phyloP scores from a whole-genome alignment of 2,329 filamentous ascomycete genomes.

The Neonectria ditissima region DNA sequence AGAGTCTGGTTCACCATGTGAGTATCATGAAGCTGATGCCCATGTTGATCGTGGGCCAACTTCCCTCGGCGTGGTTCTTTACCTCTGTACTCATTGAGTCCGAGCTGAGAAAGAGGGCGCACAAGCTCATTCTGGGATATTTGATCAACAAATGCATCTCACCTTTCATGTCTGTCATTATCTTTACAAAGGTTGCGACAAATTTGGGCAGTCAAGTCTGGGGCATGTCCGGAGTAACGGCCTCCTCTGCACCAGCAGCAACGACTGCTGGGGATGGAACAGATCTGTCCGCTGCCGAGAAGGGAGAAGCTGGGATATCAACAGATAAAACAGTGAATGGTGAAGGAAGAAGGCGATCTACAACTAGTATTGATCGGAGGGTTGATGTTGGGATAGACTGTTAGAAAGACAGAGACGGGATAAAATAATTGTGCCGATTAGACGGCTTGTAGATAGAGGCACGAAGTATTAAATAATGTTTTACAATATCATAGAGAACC shows the following conservation, averaged over 20 bases:
- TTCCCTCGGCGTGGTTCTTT: conserved; percentile 37
- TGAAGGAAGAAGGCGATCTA: background rate
- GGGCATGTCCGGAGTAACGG: conserved; percentile 40
- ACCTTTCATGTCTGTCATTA: conserved; percentile 37
- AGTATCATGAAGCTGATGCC: conserved; percentile 33
- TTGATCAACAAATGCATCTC: conserved; percentile 39
- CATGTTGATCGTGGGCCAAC: conserved; percentile 34
- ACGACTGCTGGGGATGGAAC: background rate
- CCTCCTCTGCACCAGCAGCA: conserved; percentile 29
- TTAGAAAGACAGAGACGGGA: background rate
- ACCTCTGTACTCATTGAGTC: conserved; percentile 33
- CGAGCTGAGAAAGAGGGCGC: conserved; percentile 29
- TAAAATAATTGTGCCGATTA: background rate
- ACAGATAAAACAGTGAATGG: background rate
- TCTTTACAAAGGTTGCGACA: conserved; percentile 41
- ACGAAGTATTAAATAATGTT: background rate
- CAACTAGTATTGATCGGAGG: background rate
- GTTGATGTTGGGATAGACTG: background rate
- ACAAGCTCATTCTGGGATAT: conserved; percentile 35
- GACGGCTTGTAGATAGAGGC: background rate
- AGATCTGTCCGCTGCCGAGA: conserved; percentile 30
- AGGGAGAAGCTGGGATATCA: conserved; percentile 9
- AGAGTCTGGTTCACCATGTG: conserved; percentile 15
- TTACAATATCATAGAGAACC: background rate
- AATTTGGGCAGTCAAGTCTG: conserved; percentile 39